phyloP scores from a whole-genome alignment of 2,329 filamentous ascomycete species.

The Colletotrichum sp. region DNA sequence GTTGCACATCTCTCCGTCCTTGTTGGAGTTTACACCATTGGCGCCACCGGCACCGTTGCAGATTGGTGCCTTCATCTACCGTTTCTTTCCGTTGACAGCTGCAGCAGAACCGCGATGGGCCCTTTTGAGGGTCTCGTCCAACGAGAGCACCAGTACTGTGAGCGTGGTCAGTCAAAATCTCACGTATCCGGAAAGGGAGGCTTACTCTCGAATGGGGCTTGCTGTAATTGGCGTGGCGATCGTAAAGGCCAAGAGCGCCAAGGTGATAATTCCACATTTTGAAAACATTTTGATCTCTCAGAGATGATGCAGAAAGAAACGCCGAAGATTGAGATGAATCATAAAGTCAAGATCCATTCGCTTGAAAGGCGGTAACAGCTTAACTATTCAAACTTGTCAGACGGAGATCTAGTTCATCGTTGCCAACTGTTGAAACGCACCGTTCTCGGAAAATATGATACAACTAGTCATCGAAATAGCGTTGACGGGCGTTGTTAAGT shows the following conservation, averaged over 20 bases:
- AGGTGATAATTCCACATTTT: neutral
- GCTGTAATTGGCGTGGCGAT: neutral
- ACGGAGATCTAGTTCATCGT: accelerated
- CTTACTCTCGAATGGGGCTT: neutral
- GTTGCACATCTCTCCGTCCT: neutral
- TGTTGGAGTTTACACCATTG: neutral
- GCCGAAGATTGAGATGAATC: neutral
- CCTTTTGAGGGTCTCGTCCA: neutral
- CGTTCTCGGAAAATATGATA: neutral
- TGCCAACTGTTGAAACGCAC: neutral
- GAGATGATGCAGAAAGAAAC: neutral
- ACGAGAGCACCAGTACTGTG: neutral
- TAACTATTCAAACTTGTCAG: neutral
- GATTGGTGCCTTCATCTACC: neutral
- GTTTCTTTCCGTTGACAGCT: neutral
- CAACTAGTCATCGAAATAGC: neutral
- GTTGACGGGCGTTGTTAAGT: neutral
- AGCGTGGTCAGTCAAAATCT: neutral
- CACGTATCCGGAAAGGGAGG: neutral
- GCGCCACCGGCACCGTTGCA: neutral
- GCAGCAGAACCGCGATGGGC: neutral
- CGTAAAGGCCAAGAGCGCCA: neutral
- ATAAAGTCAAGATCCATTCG: accelerated
- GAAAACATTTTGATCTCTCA: neutral
- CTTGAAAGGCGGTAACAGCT: accelerated